phyloP scores from a whole-genome alignment of 345 rosid species.

The Gossypium anomalum region DNA sequence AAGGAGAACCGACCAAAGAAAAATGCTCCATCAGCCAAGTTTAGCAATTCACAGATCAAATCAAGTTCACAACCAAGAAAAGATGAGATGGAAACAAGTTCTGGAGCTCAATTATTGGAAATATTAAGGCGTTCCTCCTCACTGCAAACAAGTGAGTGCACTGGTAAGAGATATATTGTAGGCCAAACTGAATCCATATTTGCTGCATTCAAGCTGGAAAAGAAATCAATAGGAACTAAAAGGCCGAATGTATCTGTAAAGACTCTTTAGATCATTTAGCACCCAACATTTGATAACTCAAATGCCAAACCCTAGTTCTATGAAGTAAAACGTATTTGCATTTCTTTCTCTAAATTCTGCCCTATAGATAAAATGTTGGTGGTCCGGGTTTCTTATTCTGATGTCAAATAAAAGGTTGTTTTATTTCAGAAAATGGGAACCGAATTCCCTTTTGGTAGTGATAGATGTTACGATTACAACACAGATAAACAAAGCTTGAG shows the following conservation, averaged over 20 bases:
- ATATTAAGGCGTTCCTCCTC: slow-evolving; percentile 64
- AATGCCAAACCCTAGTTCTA: background rate
- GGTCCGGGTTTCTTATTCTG: background rate
- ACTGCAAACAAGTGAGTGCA: slow-evolving; percentile 32
- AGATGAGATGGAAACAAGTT: slow-evolving; percentile 29
- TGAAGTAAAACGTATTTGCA: background rate
- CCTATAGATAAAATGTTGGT: background rate
- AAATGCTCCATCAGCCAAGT: slow-evolving; percentile 51
- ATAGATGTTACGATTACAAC: no score
- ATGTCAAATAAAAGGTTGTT: no score
- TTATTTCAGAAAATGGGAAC: no score
- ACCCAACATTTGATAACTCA: background rate
- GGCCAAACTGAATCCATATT: slow-evolving; percentile 59
- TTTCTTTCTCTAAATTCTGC: background rate
- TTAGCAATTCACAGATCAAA: slow-evolving; percentile 49
- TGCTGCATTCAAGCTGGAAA: slow-evolving; percentile 75
- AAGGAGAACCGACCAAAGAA: slow-evolving; percentile 43
- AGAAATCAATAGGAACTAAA: slow-evolving; percentile 32
- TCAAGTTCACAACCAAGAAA: slow-evolving; percentile 32
- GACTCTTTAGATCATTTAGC: background rate
- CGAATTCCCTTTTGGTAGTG: no score
- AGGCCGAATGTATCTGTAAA: slow-evolving; percentile 2
- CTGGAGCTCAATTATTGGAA: slow-evolving; percentile 55
- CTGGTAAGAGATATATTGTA: slow-evolving; percentile 25
- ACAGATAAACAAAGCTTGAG: no score